Base-by-base conservation (phyloP, 1,139 yeast genomes). In the Suhomyces kunorum region DNA sequence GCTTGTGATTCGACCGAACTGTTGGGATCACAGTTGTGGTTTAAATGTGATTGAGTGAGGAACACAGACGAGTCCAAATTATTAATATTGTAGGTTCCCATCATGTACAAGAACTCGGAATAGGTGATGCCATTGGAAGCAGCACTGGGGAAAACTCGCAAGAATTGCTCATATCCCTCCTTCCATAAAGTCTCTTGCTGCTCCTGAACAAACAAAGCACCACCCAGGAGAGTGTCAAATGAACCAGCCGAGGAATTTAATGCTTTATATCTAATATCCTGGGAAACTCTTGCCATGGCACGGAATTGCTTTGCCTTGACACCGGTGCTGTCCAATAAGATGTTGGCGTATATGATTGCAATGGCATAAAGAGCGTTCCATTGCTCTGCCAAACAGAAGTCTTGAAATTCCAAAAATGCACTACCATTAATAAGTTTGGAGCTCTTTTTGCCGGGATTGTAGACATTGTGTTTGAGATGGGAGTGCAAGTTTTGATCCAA, bases 1-100 rank as follows among this genome's bases (percentile, higher is more conserved):
- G 74, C 68, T 8, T 79, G 66, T 0, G 66, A 58, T 38, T 78
- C 73, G 19, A 81, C 84, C 24, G 73, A 68, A 3, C 81, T 80
- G 52, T 82, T 86, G 1, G 94, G 92, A 36, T 74, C 80, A 65
- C 96, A 87, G 46, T 73, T 74, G 57, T 87, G 96, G 54, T 87
- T 87, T 53, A 87, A 65, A 53, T 84, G 87, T 1, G 92, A 80
- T 47, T 83, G 87, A 5, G 74, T 59, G 46, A 78, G 67, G 55
- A 71, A 87, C 14, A 87, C 56, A 44, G 79, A 78, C 3, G 84
- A 81, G 44, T 82, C 83, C 40, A 82, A 66, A 50, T 85, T 84
- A 61, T 87, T 87, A 53, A 87, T 77, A 57, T 84, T 84, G 56
- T 81, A 84, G 38, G 83, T 76, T 1, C 95, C 95, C 53, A 86